Conservation (phyloP, 805 yeast genomes). For the Scheffersomyces stipitis region DNA sequence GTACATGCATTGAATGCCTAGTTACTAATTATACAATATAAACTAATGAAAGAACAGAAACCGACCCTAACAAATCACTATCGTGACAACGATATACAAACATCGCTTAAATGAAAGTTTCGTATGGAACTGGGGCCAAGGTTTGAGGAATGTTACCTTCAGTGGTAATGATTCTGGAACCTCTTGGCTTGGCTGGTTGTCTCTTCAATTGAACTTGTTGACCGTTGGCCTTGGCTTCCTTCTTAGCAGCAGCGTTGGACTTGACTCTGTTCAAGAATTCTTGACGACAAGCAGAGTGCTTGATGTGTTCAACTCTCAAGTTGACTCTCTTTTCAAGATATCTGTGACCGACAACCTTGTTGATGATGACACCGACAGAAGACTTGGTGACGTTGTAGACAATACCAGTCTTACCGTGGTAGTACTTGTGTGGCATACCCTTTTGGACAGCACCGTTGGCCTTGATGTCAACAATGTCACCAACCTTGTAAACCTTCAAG, state of each 20-base stretch:
- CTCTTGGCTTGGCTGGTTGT: conserved; percentile 97
- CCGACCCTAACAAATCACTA: no score
- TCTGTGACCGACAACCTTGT: conserved; percentile 98
- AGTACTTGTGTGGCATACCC: conserved; percentile 99
- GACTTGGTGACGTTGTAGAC: conserved; percentile 97
- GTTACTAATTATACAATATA: no score
- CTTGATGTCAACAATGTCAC: conserved; percentile 98
- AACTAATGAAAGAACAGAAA: no score
- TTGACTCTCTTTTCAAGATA: conserved; percentile 97
- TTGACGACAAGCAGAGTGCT: conserved; percentile 98
- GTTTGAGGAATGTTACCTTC: conserved; percentile 85
- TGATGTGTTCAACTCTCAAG: conserved; percentile 96
- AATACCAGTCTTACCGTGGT: conserved; percentile 99
- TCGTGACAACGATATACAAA: no score
- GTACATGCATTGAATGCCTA: no score
- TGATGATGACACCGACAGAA: conserved; percentile 93
- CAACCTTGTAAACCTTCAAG: conserved; percentile 96
- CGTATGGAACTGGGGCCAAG: conserved; percentile 97
- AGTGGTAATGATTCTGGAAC: conserved; percentile 77
- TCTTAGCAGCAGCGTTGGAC: conserved; percentile 87
- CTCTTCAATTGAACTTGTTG: conserved; percentile 88
- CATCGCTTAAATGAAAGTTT: conserved; percentile 91
- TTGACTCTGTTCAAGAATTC: conserved; percentile 98
- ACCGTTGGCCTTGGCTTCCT: conserved; percentile 93
- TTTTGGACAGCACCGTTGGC: conserved; percentile 98